Conservation (phyloP, 345 rosid genomes). For the Jatropha curcas region DNA sequence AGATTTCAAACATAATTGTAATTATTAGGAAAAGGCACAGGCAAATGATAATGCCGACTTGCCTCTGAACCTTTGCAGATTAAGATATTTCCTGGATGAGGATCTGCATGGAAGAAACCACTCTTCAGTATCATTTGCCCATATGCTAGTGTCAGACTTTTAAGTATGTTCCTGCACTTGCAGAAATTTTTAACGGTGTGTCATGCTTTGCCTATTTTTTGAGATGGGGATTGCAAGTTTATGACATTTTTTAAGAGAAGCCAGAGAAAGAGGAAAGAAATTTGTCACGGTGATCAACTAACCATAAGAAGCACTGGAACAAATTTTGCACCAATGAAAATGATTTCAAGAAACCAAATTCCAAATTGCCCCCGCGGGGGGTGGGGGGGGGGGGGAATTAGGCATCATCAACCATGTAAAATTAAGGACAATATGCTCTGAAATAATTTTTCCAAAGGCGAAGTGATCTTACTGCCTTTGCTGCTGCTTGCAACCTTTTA, state of each 20-base stretch:
- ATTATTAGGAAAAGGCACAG: no score
- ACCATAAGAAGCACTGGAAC: neutral
- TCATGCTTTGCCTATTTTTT: constrained; percentile 1
- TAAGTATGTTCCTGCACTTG: constrained; percentile 70
- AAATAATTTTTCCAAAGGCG: constrained; percentile 48
- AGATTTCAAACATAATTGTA: no score
- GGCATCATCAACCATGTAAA: constrained; percentile 1
- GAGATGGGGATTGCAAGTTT: neutral
- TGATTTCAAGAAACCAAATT: constrained; percentile 2
- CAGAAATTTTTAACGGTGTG: constrained; percentile 15
- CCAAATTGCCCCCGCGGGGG: no score
- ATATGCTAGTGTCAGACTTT: constrained; percentile 77
- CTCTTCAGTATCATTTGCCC: constrained; percentile 98
- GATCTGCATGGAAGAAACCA: constrained; percentile 97
- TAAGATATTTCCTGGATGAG: constrained; percentile 95
- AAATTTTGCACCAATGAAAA: neutral
- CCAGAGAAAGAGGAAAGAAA: neutral
- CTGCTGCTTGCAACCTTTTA: constrained; percentile 79
- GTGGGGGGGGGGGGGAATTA: neutral
- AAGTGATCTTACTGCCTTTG: constrained; percentile 99
- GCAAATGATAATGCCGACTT: constrained; percentile 34
- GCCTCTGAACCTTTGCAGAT: constrained; percentile 90
- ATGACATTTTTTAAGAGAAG: neutral
- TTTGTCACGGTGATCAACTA: neutral
- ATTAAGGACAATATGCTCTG: constrained; percentile 34